A percentile compares a stretch with the other conserved stretches of the same genome.
Evolutionary conservation across 1,284 basidiomycete species (phyloP).

Genomic region (Testicularia cyperi): DNA sequence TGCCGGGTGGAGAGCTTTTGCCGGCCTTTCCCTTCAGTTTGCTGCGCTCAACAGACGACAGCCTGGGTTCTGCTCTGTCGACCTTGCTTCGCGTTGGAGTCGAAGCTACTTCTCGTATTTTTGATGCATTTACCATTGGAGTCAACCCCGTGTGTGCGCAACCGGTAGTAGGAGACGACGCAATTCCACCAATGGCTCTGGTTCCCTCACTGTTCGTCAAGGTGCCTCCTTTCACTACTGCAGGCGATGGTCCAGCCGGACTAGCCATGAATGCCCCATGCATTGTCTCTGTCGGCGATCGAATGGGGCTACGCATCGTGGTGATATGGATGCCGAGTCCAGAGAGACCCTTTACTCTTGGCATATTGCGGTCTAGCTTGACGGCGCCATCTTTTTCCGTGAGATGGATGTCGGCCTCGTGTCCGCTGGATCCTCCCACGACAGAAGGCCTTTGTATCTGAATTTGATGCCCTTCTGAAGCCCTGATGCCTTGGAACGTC

Average conservation of each 20-base stretch:
- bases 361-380: slow-evolving; percentile 6
- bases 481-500: slow-evolving; percentile 1
- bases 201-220: no score
- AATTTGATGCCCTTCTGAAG: no score
- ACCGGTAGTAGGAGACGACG: not conserved
- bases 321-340: slow-evolving; percentile 29
- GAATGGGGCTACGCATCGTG: no score
- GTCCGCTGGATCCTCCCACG: no score
- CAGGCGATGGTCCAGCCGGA: no score
- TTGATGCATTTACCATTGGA: slow-evolving; percentile 27
- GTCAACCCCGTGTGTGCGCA: slow-evolving; percentile 29
- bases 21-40: no score
- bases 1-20: slow-evolving; percentile 4
- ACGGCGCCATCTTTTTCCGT: slow-evolving; percentile 13
- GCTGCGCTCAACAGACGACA: no score
- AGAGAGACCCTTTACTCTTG: slow-evolving; percentile 7
- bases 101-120: slow-evolving; percentile 4
- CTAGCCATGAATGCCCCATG: no score
- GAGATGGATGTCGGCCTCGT: no score
- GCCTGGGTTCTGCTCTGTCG: slow-evolving; percentile 7
- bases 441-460: no score
- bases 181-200: not conserved
- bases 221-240: no score
- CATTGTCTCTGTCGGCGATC: no score
- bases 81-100: slow-evolving; percentile 15